Evolutionary conservation across 208 protist species (phyloP).

Genomic region (Acanthamoeba triangularis): DNA sequence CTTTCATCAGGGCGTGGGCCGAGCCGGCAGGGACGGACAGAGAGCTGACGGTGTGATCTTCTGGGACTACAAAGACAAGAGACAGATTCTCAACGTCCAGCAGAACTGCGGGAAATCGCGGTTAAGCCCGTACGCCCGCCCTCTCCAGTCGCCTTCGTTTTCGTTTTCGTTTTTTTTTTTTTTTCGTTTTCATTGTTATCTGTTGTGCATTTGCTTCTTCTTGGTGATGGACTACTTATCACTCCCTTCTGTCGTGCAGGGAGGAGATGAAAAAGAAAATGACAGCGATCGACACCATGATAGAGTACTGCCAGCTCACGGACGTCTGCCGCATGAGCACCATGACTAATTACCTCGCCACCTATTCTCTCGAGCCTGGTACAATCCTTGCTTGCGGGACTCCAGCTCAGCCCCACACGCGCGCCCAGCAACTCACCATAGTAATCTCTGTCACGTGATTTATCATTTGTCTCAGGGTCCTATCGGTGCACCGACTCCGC

Average conservation of each 20-base stretch:
- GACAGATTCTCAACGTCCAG: not conserved
- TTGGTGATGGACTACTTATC: no score
- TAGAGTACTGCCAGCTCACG: not conserved
- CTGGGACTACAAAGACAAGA: not conserved
- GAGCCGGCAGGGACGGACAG: conserved; percentile 45
- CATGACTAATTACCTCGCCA: not conserved
- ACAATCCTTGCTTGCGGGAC: no score
- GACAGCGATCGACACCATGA: not conserved
- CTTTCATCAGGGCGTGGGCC: conserved; percentile 98
- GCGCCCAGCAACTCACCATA: no score
- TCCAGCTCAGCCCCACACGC: no score
- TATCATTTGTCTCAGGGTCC: not conserved
- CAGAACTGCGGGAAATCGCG: not conserved
- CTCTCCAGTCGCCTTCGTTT: no score
- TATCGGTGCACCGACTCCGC: not conserved
- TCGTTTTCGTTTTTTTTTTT: no score
- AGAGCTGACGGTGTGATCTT: not conserved
- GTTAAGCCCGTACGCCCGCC: no score
- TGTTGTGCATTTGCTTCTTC: no score
- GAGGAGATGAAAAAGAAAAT: not conserved
- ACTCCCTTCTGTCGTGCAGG: not conserved
- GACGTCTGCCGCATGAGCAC: not conserved
- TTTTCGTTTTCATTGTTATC: no score
- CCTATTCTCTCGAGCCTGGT: not conserved
- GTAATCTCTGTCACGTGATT: no score